Conservation (phyloP, 2,329 filamentous ascomycete genomes). For the Neoascochyta sp. region DNA sequence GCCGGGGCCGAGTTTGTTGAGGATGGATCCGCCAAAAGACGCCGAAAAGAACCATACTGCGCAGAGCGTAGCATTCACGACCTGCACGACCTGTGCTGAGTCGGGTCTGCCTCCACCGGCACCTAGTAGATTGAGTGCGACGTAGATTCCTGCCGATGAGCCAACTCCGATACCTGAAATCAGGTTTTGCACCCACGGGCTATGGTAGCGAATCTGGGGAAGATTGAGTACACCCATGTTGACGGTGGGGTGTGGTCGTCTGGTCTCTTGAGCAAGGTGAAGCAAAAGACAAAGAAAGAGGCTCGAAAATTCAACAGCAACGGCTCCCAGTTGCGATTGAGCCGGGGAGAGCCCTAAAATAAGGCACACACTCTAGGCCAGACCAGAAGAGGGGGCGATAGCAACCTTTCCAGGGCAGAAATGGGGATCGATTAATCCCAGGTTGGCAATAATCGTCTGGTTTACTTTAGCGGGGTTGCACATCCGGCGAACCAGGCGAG, state of each 20-base stretch:
- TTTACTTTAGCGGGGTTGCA: not conserved
- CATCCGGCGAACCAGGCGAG: not conserved
- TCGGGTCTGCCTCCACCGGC: constrained; percentile 28
- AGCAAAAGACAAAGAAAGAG: too few species aligned
- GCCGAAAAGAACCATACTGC: constrained; percentile 35
- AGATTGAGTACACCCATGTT: constrained; percentile 23
- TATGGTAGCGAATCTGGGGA: constrained; percentile 27
- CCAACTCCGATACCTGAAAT: constrained; percentile 30
- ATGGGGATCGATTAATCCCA: not conserved
- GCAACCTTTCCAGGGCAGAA: not conserved
- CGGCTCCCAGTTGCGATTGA: too few species aligned
- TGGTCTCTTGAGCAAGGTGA: too few species aligned
- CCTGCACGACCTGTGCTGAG: constrained; percentile 31
- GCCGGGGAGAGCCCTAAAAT: too few species aligned
- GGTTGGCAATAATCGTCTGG: not conserved
- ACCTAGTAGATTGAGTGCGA: constrained; percentile 29
- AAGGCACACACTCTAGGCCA: too few species aligned
- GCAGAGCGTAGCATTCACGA: constrained; percentile 32
- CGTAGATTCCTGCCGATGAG: constrained; percentile 28
- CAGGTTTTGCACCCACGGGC: constrained; percentile 31
- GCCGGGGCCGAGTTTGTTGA: constrained; percentile 31
- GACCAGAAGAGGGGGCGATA: too few species aligned
- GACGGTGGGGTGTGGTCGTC: constrained; percentile 1
- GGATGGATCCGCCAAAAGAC: constrained; percentile 30
- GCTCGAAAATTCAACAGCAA: too few species aligned